Evolutionary conservation across 441 rosid species (phyloP), one percentile per base, ranked within the genome.

Genomic region (Pelargonium cotyledonis): DNA sequence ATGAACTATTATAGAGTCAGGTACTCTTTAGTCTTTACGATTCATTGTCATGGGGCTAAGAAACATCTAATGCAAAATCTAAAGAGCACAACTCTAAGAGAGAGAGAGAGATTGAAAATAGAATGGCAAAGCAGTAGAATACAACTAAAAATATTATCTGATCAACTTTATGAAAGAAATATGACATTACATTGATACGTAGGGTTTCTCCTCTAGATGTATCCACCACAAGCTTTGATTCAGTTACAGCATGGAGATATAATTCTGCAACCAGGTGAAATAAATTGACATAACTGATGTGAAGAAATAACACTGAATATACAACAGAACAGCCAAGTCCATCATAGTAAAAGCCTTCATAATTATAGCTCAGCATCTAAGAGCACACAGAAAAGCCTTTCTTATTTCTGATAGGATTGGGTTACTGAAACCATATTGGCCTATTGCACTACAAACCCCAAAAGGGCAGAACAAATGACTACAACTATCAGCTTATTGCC

Each of bases 191-290:
- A 70, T 91, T 90, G 80, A 91, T 90, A 10, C 88, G 92, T 61
- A 95, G 76, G 58, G 87, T 85, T 81, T 91, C 97, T 76, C 96
- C 97, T 70, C 99, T 82, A 5, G 99, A 95, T 41, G 96, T 90
- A 77, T 95, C 99, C 11, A 95, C 99, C 41, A 86, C 80, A 67
- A 95, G 95, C 85, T 88, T 87, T 26, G 99, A 80, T 85, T 91
- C 97, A 1, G 90, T 92, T 26, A 79, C 97, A 0, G 87, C 83
- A 78, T 87, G 91, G 55, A 95, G 85, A 79, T 90, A 95, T 18
- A 94, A 75, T 51, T 85, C 97, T 94, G 84, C 82, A 79, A 80
- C 40, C 70, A 65, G 49, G 55, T 63, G 43, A 73, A n/a, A 12
- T 15, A 72, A 67, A n/a, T 65, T 15, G 38, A 55, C 5, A 29